Conservation (phyloP, 2,329 filamentous ascomycete species). For the Nannizziopsis arthrosporioides region DNA sequence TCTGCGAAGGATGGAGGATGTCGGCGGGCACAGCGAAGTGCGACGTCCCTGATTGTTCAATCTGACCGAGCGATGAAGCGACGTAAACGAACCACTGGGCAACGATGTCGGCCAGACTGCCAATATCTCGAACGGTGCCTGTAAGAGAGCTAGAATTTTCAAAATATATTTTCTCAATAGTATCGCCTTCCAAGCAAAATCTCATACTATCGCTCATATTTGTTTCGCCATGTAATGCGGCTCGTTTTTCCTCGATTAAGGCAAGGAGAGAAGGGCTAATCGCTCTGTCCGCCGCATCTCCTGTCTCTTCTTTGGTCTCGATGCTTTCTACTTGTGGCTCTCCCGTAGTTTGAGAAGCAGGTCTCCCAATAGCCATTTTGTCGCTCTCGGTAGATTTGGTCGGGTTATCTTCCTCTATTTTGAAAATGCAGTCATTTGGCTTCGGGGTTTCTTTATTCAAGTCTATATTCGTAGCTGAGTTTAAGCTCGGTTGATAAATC, state of each 20-base stretch:
- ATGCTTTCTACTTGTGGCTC: background rate
- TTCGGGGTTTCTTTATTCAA: conserved; percentile 4
- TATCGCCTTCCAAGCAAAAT: conserved; percentile 19
- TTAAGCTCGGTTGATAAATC: conserved; percentile 18
- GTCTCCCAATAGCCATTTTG: background rate
- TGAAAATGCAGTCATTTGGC: conserved; percentile 12
- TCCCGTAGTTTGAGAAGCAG: background rate
- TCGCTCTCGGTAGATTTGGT: background rate
- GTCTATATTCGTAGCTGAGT: background rate
- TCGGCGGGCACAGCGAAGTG: conserved; percentile 19
- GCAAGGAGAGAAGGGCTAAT: conserved; percentile 11
- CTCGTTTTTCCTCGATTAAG: conserved; percentile 18
- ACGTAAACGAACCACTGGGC: conserved; percentile 22
- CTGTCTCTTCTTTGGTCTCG: background rate
- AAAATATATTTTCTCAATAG: conserved; percentile 19
- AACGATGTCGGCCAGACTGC: conserved; percentile 11
- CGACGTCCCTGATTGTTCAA: conserved; percentile 17
- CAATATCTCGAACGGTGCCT: conserved; percentile 14
- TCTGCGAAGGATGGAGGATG: conserved; percentile 17
- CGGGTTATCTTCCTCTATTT: conserved; percentile 9
- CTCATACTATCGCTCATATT: conserved; percentile 20
- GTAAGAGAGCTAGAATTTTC: conserved; percentile 19
- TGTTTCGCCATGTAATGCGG: conserved; percentile 15
- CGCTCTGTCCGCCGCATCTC: background rate
- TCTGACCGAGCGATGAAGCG: conserved; percentile 18